phyloP scores from a whole-genome alignment of 108 stramenopile genomes.

The Bacterosira constricta region DNA sequence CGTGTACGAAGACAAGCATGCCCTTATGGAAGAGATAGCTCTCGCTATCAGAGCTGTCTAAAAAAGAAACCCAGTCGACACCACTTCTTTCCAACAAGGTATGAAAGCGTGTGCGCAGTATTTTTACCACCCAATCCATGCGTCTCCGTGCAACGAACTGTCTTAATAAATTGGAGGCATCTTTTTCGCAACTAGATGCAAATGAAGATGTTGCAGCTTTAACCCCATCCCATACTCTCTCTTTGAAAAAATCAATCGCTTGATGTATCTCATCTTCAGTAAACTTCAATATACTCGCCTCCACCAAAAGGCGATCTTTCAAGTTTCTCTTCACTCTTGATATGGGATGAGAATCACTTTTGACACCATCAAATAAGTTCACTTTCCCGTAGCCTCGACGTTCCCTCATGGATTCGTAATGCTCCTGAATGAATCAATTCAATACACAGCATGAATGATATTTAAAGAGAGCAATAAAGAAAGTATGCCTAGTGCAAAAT shows the following conservation, averaged over 20 bases:
- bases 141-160: conserved; percentile 43
- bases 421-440: background rate
- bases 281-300: conserved; percentile 26
- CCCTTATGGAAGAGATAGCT: conserved; percentile 1
- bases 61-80: background rate
- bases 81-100: background rate
- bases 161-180: background rate
- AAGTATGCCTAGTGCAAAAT: too few species aligned
- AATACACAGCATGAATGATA: too few species aligned
- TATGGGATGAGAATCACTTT: conserved; percentile 22
- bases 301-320: conserved; percentile 21
- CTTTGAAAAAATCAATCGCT: conserved; percentile 25
- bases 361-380: conserved; percentile 13
- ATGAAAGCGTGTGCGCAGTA: background rate
- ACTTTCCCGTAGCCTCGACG: conserved; percentile 41
- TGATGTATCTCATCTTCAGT: conserved; percentile 14
- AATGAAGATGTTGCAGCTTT: conserved; percentile 17
- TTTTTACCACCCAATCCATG: conserved; percentile 28
- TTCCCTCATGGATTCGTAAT: conserved; percentile 37
- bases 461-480: too few species aligned
- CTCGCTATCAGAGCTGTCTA: too few species aligned
- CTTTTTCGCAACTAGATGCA: background rate
- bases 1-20: conserved; percentile 35
- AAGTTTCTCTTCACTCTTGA: conserved; percentile 29
- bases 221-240: conserved; percentile 32